A percentile compares a stretch with the other conserved stretches of the same genome.
Conservation (phyloP, 257 asterid species). For the Capsicum pubescens region DNA sequence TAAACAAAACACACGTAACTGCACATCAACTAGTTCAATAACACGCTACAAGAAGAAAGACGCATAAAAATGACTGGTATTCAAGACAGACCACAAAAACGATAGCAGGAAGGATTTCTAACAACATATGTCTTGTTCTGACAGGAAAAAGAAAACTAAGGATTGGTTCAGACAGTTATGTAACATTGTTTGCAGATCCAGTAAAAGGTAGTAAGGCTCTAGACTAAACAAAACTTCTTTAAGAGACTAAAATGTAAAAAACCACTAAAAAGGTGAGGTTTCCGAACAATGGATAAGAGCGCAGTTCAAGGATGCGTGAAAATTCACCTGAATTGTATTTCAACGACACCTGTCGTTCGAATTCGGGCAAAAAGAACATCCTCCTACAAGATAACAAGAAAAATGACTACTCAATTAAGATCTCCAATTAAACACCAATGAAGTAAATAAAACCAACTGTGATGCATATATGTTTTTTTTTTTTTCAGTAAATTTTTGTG, state of each 20-base stretch:
- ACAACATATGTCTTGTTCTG: conserved; percentile 3
- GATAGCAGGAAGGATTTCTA: conserved; percentile 5
- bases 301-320: not conserved
- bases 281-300: not conserved
- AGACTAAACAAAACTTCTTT: conserved; percentile 4
- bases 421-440: not conserved
- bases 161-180: not conserved
- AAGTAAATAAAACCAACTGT: not conserved
- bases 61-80: not conserved
- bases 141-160: conserved; percentile 6
- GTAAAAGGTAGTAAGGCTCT: not conserved
- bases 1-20: conserved; percentile 6
- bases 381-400: conserved; percentile 63
- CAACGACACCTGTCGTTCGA: conserved; percentile 98
- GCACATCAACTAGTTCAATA: conserved; percentile 16
- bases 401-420: conserved; percentile 29
- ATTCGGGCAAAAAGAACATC: conserved; percentile 98
- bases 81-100: not conserved
- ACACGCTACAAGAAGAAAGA: conserved; percentile 1
- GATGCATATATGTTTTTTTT: not conserved
- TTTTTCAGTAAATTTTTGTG: no score
- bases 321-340: conserved; percentile 96
- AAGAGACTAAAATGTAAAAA: conserved; percentile 12
- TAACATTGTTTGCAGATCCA: not conserved
- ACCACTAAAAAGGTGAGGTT: conserved; percentile 17